Conservation (phyloP, 1,284 basidiomycete species). For the Takashimella tepidaria region DNA sequence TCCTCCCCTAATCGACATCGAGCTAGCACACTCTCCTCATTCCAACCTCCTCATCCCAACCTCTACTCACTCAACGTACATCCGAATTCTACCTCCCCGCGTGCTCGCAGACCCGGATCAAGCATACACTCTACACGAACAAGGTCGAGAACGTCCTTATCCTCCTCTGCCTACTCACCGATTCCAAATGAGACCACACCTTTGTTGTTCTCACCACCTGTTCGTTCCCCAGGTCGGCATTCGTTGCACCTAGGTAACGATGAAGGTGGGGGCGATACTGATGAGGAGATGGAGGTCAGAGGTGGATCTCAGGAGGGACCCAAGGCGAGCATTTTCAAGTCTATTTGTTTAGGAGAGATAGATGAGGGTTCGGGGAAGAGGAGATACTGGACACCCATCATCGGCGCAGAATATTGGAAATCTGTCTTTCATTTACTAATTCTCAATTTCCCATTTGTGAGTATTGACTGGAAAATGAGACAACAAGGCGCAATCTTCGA, state of each 20-base stretch:
- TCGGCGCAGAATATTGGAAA: slow-evolving; percentile 31
- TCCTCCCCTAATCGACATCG: slow-evolving; percentile 9
- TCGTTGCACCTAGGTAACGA: no score
- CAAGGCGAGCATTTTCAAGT: slow-evolving; percentile 5
- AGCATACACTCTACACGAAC: not conserved
- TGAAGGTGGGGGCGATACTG: no score
- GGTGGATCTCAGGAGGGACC: slow-evolving; percentile 6
- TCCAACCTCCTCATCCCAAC: not conserved
- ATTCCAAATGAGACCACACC: slow-evolving; percentile 26
- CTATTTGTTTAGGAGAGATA: not conserved
- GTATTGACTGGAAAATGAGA: slow-evolving; percentile 8
- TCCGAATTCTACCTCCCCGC: slow-evolving; percentile 2
- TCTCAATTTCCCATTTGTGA: slow-evolving; percentile 45
- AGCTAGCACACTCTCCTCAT: slow-evolving; percentile 21
- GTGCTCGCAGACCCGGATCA: not conserved
- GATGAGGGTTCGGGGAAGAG: slow-evolving; percentile 19
- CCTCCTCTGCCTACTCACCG: slow-evolving; percentile 1
- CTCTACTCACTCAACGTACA: not conserved
- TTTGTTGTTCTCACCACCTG: slow-evolving; percentile 10
- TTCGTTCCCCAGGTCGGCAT: not conserved
- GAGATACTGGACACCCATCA: slow-evolving; percentile 36
- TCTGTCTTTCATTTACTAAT: slow-evolving; percentile 36
- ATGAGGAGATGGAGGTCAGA: slow-evolving; percentile 6
- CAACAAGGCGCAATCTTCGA: no score
- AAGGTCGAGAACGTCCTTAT: slow-evolving; percentile 2